Conservation (phyloP, 805 yeast genomes). For the Yarrowia sp. region DNA sequence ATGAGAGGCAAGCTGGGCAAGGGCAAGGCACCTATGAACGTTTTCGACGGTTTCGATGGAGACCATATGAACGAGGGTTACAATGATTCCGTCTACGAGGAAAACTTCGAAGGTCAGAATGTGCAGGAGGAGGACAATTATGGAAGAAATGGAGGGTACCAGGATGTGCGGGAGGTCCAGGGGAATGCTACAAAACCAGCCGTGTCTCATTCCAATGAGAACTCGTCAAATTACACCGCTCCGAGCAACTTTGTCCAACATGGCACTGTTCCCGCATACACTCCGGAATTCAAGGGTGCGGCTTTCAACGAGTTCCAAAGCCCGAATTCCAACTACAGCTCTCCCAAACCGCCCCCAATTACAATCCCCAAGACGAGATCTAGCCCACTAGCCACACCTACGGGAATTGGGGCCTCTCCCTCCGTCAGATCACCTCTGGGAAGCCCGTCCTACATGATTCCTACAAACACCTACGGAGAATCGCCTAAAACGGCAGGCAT, state of each 20-base stretch:
- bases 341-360: neutral
- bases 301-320: neutral
- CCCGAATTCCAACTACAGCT: neutral
- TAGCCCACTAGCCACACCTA: neutral
- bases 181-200: no score
- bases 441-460: neutral
- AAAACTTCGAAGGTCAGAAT: neutral
- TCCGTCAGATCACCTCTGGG: neutral
- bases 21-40: constrained; percentile 12
- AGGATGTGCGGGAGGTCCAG: no score
- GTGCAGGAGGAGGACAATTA: neutral
- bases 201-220: no score
- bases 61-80: neutral
- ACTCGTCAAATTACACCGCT: neutral
- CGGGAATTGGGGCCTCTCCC: neutral
- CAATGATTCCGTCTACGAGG: neutral
- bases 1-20: constrained; percentile 13
- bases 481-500: neutral
- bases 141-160: no score
- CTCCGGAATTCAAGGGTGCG: constrained; percentile 8
- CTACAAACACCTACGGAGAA: constrained; percentile 11
- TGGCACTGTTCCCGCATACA: neutral
- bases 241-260: neutral
- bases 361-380: no score
- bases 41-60: constrained; percentile 21